Percentiles rank a stretch among this genome's conserved stretches.
Conservation (phyloP, 2,329 filamentous ascomycete genomes). For the Paraphoma sp. region DNA sequence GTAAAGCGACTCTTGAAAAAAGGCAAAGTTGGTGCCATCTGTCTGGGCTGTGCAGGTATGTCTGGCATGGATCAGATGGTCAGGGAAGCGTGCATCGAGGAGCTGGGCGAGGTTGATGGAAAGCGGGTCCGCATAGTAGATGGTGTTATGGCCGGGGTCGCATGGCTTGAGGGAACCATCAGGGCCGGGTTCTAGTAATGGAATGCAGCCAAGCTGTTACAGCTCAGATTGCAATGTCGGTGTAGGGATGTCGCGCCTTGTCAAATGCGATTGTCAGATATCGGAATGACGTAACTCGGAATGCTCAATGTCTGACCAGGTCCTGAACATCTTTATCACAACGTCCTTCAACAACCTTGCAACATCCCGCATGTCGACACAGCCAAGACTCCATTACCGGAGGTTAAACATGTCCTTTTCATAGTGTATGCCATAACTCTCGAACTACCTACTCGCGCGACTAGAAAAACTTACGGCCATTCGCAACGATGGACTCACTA, state of each 20-base stretch:
- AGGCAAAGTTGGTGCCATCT: constrained; percentile 69
- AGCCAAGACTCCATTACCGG: too few species aligned
- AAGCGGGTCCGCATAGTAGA: constrained; percentile 75
- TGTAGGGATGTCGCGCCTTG: background rate
- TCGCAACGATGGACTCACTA: constrained; percentile 30
- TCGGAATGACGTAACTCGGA: constrained; percentile 7
- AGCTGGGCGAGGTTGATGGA: constrained; percentile 66
- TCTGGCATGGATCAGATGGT: constrained; percentile 82
- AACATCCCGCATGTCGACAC: too few species aligned
- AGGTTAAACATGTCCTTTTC: too few species aligned
- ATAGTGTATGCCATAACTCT: too few species aligned
- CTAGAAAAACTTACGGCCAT: background rate
- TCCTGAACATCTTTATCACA: background rate
- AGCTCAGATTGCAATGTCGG: background rate
- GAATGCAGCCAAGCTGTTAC: too few species aligned
- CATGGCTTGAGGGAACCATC: constrained; percentile 63
- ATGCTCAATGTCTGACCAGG: background rate
- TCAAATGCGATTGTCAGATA: background rate
- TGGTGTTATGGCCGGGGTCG: constrained; percentile 74
- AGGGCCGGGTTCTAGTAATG: constrained; percentile 40
- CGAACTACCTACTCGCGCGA: too few species aligned
- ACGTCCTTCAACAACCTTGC: background rate
- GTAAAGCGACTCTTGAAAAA: constrained; percentile 68
- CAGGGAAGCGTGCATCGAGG: constrained; percentile 69
- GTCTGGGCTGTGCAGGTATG: constrained; percentile 92